These are phyloP conservation scores for Hyaloscypha bicolor DNA, from an alignment of 495 filamentous ascomycete genomes.

Conservation along the genomic window DNA sequence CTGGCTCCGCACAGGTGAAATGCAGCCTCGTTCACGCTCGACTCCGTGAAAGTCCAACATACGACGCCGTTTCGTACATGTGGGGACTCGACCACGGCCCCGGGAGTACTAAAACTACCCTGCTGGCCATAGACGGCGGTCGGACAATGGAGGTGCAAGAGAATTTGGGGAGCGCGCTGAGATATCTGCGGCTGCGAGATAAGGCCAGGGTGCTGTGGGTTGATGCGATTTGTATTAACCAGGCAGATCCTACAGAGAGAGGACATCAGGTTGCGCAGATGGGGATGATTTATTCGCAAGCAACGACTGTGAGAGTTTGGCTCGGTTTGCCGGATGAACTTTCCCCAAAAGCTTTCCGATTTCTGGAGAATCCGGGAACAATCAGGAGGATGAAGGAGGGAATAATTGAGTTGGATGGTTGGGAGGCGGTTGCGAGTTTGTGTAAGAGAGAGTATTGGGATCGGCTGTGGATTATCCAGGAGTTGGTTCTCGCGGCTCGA, in stretches of 20 bases:
- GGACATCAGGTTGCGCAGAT: conserved; percentile 33
- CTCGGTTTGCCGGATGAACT: conserved; percentile 8
- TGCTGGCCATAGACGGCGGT: not conserved
- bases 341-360: not conserved
- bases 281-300: conserved; percentile 30
- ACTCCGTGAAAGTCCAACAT: not conserved
- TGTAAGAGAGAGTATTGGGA: conserved; percentile 17
- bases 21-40: conserved; percentile 9
- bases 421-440: not conserved
- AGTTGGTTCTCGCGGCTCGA: conserved; percentile 4
- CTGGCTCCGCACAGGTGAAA: not conserved
- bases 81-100: not conserved
- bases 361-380: not conserved
- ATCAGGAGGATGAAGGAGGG: not conserved
- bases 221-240: conserved; percentile 22
- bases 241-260: conserved; percentile 32
- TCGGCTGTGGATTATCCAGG: conserved; percentile 12
- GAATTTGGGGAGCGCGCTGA: conserved; percentile 12
- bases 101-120: not conserved
- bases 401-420: not conserved
- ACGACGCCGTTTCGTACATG: conserved; percentile 13
- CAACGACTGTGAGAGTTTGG: conserved; percentile 14
- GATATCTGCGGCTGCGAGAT: conserved; percentile 5
- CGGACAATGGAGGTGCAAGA: not conserved
- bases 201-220: conserved; percentile 29